phyloP scores from a whole-genome alignment of 2,329 filamentous ascomycete genomes.

The Colletotrichum shisoi region DNA sequence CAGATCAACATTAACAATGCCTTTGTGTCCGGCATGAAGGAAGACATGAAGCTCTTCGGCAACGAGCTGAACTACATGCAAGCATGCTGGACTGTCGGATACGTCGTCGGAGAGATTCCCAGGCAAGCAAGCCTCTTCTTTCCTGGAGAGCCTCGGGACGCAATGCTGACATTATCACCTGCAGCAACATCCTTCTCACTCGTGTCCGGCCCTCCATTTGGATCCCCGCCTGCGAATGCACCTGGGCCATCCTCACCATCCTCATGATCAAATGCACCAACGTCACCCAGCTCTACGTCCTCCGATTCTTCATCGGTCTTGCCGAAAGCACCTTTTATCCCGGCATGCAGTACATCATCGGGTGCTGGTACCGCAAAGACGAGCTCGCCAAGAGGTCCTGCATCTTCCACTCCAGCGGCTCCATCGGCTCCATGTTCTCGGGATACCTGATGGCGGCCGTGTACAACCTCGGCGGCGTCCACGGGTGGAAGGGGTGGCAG shows the following conservation, averaged over 20 bases:
- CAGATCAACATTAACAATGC: slow-evolving; percentile 50
- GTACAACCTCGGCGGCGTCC: slow-evolving; percentile 47
- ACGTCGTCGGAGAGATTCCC: slow-evolving; percentile 44
- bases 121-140: slow-evolving; percentile 24
- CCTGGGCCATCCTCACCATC: slow-evolving; percentile 48
- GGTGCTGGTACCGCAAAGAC: slow-evolving; percentile 46
- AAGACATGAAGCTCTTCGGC: slow-evolving; percentile 43
- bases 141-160: not conserved
- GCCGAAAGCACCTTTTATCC: slow-evolving; percentile 44
- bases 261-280: slow-evolving; percentile 47
- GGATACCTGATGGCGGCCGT: slow-evolving; percentile 51
- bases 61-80: slow-evolving; percentile 46
- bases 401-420: slow-evolving; percentile 43
- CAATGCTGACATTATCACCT: slow-evolving; percentile 30
- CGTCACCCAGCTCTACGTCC: slow-evolving; percentile 47
- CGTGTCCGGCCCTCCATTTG: slow-evolving; percentile 45
- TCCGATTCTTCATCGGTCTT: slow-evolving; percentile 47
- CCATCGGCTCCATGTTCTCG: slow-evolving; percentile 44
- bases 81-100: slow-evolving; percentile 44
- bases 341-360: slow-evolving; percentile 43
- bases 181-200: slow-evolving; percentile 48
- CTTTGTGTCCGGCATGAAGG: slow-evolving; percentile 45
- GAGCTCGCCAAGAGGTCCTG: slow-evolving; percentile 46
- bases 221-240: slow-evolving; percentile 46
- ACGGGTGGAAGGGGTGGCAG: slow-evolving; percentile 49